phyloP scores from a whole-genome alignment of 2,329 filamentous ascomycete species.

The Fusarium torulosum region DNA sequence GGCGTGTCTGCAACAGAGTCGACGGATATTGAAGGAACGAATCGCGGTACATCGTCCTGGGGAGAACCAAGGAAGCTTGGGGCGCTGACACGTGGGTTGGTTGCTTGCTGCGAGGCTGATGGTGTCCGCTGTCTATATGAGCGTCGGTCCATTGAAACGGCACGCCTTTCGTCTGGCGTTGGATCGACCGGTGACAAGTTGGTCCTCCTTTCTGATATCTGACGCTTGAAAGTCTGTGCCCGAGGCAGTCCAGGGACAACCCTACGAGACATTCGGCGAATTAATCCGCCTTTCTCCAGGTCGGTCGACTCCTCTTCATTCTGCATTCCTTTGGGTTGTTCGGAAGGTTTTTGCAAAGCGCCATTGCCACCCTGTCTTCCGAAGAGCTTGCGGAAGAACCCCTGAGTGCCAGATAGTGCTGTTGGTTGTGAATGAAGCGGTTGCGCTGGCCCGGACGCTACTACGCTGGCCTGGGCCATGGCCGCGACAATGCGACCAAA shows the following conservation, averaged over 20 bases:
- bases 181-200: conserved; percentile 76
- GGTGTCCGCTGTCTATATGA: conserved; percentile 52
- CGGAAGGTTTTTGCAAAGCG: conserved; percentile 21
- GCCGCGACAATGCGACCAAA: conserved; percentile 40
- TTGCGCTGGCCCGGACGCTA: conserved; percentile 49
- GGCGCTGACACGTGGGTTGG: conserved; percentile 61
- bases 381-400: conserved; percentile 50
- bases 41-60: conserved; percentile 36
- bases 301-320: conserved; percentile 48
- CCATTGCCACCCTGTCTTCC: conserved; percentile 38
- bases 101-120: conserved; percentile 37
- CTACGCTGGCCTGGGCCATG: conserved; percentile 52
- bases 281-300: conserved; percentile 51
- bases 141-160: conserved; percentile 73
- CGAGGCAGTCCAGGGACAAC: conserved; percentile 85
- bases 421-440: conserved; percentile 44
- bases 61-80: conserved; percentile 57
- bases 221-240: conserved; percentile 82
- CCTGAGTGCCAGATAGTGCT: conserved; percentile 42
- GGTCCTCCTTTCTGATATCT: conserved; percentile 83
- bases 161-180: conserved; percentile 75
- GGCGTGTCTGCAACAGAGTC: conserved; percentile 29
- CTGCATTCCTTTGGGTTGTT: conserved; percentile 51
- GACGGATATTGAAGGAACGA: conserved; percentile 36
- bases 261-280: conserved; percentile 63